Base-by-base conservation (phyloP, 129 eudicot genomes). In the Sambucus nigra region DNA sequence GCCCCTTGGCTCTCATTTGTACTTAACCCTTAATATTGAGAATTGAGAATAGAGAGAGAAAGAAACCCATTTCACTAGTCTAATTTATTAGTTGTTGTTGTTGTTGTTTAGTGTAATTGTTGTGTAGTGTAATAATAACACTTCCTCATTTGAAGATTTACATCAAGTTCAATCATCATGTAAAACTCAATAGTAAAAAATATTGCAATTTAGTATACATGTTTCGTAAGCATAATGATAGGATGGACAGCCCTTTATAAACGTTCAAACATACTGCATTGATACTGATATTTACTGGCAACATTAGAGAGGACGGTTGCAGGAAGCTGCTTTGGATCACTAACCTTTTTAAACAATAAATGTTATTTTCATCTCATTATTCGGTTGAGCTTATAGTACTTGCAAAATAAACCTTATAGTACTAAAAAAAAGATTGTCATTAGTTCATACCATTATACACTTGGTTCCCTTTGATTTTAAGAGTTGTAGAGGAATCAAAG, bases 241-340 rank as follows among this genome's bases (percentile, higher is more conserved):
- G 92, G 96, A 75, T 86, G 83, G 53, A 87, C 96, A 61, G 94
- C 96, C 75, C 89, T 72, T 71, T 92, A 94, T 60, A 92, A 59
- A 48, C 99, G 95, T 73, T 92, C 99, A 80, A 92, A 92, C 99
- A 92, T 92, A 72, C 96, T 92, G 73, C 96, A 92, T 28, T 92
- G 91, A 45, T 76, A 92, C 56, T 73, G 64, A 49, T 80, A 92
- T 73, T 78, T 86, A 73, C 96, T 92, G 41, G 99, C 99, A 53
- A 86, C 75, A 68, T 73, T 89, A 26, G 99, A 92, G 54, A 92
- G 77, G 53, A 92, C 96, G 15, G 96, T 92, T 3, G 96, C 99
- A 51, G 99, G 96, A 70, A 92, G 99, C 89, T 92, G 99, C 75
- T 92, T 92, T 28, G 99, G 99, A 74, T 92, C 99, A 38, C 98